Evolutionary conservation across 495 filamentous ascomycete genomes (phyloP).

Genomic region (Patellaria atrata): DNA sequence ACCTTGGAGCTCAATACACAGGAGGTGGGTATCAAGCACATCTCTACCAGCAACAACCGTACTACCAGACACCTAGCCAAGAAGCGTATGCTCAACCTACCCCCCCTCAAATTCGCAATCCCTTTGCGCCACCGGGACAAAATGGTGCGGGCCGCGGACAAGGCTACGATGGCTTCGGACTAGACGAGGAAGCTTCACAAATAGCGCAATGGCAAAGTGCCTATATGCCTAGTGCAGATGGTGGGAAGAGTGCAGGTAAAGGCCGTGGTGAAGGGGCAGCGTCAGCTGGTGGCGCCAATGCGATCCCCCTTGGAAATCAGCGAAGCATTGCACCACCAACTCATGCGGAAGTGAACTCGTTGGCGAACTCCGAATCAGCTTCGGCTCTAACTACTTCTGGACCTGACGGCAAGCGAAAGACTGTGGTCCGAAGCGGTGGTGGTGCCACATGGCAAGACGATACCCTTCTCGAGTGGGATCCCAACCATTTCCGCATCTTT

Average conservation of each 20-base stretch:
- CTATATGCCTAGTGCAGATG: slow-evolving; percentile 50
- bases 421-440: slow-evolving; percentile 73
- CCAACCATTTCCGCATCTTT: slow-evolving; percentile 84
- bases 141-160: slow-evolving; percentile 32
- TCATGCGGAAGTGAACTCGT: slow-evolving; percentile 19
- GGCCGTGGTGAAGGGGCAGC: slow-evolving; percentile 20
- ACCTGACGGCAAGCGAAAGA: slow-evolving; percentile 41
- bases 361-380: slow-evolving; percentile 30
- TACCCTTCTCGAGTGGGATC: slow-evolving; percentile 87
- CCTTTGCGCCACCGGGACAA: slow-evolving; percentile 55
- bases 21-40: slow-evolving; percentile 14
- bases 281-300: slow-evolving; percentile 33
- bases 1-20: slow-evolving; percentile 11
- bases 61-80: slow-evolving; percentile 20
- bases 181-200: slow-evolving; percentile 80
- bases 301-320: slow-evolving; percentile 28
- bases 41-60: slow-evolving; percentile 16
- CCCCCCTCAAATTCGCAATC: slow-evolving; percentile 70
- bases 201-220: slow-evolving; percentile 96
- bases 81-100: slow-evolving; percentile 27
- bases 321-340: background rate
- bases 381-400: slow-evolving; percentile 11
- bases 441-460: slow-evolving; percentile 82
- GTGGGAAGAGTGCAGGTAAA: slow-evolving; percentile 21
- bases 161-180: slow-evolving; percentile 42